phyloP scores from a whole-genome alignment of 1,139 yeast genomes.

The Lodderomyces parapsilosis region DNA sequence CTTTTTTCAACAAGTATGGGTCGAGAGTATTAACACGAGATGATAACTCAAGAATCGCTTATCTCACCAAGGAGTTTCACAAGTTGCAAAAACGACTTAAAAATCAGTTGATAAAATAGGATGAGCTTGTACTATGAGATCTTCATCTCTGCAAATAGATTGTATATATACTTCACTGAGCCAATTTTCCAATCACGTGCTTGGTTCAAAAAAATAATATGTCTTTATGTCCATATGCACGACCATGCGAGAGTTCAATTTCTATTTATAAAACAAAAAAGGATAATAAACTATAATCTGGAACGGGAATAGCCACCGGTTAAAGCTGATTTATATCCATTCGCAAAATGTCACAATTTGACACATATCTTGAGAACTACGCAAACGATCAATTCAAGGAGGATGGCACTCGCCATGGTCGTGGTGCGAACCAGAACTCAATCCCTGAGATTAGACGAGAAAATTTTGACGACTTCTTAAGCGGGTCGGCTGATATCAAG shows the following conservation, averaged over 20 bases:
- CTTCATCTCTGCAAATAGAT: not conserved
- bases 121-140: not conserved
- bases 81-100: constrained; percentile 9
- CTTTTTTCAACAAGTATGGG: constrained; percentile 15
- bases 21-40: constrained; percentile 37
- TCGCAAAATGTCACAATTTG: constrained; percentile 6
- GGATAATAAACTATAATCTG: too few species aligned
- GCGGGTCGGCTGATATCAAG: constrained; percentile 37
- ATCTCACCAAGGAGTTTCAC: constrained; percentile 23
- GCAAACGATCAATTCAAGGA: not conserved
- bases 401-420: not conserved
- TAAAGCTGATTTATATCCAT: too few species aligned
- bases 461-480: constrained; percentile 27
- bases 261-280: too few species aligned
- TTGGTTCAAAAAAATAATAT: not conserved
- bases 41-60: constrained; percentile 30
- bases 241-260: too few species aligned
- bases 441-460: constrained; percentile 25
- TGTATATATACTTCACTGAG: not conserved
- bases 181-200: not conserved
- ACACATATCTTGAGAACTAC: constrained; percentile 5
- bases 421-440: not conserved
- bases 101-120: not conserved
- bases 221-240: not conserved
- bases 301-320: too few species aligned